Base-by-base conservation (phyloP, 2,329 filamentous ascomycete species). In the Achaetomium macrosporum region DNA sequence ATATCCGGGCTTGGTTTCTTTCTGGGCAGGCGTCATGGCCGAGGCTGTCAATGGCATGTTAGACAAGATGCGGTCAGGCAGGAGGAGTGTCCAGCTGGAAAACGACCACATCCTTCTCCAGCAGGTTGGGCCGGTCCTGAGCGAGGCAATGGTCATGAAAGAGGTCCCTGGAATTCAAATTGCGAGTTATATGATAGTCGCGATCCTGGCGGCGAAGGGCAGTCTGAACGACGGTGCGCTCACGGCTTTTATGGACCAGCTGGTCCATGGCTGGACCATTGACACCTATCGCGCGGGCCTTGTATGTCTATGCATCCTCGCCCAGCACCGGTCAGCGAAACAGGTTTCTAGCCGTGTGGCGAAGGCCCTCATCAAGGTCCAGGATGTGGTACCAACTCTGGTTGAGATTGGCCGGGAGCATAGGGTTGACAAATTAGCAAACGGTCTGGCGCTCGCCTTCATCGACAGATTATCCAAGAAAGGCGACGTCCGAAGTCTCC, bases 11-110 rank as follows among this genome's bases (percentile, higher is more conserved):
- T 73, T 96, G 54, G 72, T 96, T 50, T 86, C 88, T 0, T 96
- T 99, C 67, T 99, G 93, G 92, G 90, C 87, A 5, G 87, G 90
- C 42, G 77, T 96, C 47, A 85, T 88, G 67, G 89, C 90, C 0
- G 91, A 99, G 69, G 84, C 91, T 11, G 78, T 95, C 54, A 87
- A 88, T 57, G 85, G 84, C 30, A 90, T 93, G 75, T 72, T 97
- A 53, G 89, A 95, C 63, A 81, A 79, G 50, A 79, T 84, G 56
- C 83, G 82, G 59, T 91, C 90, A 1, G 91, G 91, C 49, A 79
- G 90, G 59, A 79, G 79, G 59, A 82, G 83, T 56, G 78, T 95
- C 5, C 87, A 95, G 68, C 79, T 81, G 61, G 85, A 93, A 64
- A 88, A 90, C 61, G 85, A 91, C 60, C 88, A 96, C 65, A 83